Conservation (phyloP, 768 basidiomycete species). For the Leccinellum luteum region DNA sequence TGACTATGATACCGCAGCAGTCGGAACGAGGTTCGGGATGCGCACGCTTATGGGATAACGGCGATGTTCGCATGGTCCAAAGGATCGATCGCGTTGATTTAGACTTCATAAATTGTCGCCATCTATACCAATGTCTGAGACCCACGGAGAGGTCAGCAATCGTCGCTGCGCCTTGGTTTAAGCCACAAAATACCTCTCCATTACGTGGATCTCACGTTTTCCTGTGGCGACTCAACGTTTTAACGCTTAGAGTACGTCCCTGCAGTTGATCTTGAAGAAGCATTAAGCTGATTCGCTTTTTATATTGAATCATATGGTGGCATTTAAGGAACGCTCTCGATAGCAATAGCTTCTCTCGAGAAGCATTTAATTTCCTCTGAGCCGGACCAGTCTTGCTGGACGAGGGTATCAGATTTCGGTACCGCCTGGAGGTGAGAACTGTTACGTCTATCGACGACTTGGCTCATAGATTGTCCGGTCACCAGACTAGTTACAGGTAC, state of each 20-base stretch:
- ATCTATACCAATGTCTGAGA: background rate
- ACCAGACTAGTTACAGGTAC: background rate
- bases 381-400: background rate
- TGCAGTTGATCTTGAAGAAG: background rate
- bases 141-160: background rate
- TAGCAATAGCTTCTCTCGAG: background rate
- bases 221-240: background rate
- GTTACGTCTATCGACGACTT: background rate
- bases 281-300: background rate
- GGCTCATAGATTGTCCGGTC: background rate
- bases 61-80: background rate
- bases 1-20: background rate
- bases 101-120: background rate
- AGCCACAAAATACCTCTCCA: background rate
- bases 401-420: background rate
- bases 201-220: background rate
- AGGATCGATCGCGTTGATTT: conserved; percentile 3
- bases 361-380: background rate
- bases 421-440: background rate
- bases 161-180: background rate
- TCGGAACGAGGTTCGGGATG: background rate
- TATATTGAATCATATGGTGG: background rate
- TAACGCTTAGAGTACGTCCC: background rate
- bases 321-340: background rate
- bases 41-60: background rate